Evolutionary conservation across 2,329 filamentous ascomycete species (phyloP).

Genomic region (Xylariaceae sp.): DNA sequence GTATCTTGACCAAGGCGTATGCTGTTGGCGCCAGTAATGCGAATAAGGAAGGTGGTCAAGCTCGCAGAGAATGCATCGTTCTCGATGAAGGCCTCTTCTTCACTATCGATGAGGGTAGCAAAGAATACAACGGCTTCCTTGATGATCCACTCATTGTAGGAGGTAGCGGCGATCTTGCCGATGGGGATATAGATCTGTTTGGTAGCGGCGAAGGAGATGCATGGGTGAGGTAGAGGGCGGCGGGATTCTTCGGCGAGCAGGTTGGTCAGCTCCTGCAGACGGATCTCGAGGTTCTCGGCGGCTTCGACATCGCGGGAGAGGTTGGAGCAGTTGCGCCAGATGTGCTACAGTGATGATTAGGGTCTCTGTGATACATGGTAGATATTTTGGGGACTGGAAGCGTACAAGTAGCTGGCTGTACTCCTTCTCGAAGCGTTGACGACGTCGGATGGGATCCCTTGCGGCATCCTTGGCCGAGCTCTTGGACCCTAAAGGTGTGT

Average conservation of each 20-base stretch:
- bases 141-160: conserved; percentile 81
- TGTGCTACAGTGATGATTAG: no score
- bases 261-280: conserved; percentile 60
- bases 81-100: conserved; percentile 91
- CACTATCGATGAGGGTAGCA: conserved; percentile 88
- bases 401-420: conserved; percentile 59
- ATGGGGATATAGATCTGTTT: conserved; percentile 88
- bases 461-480: conserved; percentile 55
- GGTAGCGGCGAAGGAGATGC: conserved; percentile 78
- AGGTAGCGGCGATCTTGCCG: conserved; percentile 81
- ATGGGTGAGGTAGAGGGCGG: conserved; percentile 83
- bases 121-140: conserved; percentile 82
- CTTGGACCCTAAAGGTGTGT: conserved; percentile 55
- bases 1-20: conserved; percentile 74
- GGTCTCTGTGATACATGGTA: no score
- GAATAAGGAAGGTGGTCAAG: conserved; percentile 79
- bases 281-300: conserved; percentile 58
- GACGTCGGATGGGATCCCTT: conserved; percentile 59
- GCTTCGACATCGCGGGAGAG: conserved; percentile 57
- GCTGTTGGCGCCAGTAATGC: conserved; percentile 70
- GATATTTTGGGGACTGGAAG: neutral
- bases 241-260: conserved; percentile 87
- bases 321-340: conserved; percentile 60
- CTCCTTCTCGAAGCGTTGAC: conserved; percentile 64
- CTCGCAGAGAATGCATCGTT: conserved; percentile 81